phyloP scores from a whole-genome alignment of 1,284 basidiomycete species.

The Microbotryum violaceum region DNA sequence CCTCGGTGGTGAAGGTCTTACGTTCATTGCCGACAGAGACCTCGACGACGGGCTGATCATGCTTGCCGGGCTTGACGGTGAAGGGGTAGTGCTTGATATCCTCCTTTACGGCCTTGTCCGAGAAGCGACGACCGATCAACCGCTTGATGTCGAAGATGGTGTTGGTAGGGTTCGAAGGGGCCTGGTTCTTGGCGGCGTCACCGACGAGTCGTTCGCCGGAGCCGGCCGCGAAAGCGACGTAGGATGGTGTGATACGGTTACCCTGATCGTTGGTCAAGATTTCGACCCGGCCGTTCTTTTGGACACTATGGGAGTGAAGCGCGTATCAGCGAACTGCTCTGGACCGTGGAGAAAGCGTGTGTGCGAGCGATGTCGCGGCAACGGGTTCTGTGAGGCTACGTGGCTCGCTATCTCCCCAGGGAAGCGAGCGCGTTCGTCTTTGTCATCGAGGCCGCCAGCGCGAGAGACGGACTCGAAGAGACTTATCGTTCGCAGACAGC shows the following conservation, averaged over 20 bases:
- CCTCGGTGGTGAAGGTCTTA: conserved; percentile 55
- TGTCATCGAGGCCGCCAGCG: too few relatives aligned
- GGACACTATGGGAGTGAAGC: conserved; percentile 55
- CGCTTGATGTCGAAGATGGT: conserved; percentile 98
- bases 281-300: conserved; percentile 85
- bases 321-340: neutral
- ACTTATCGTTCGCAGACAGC: too few relatives aligned
- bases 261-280: conserved; percentile 97
- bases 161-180: conserved; percentile 66
- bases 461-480: too few relatives aligned
- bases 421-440: too few relatives aligned
- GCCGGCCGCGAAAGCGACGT: conserved; percentile 75
- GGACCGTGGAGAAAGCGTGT: too few relatives aligned
- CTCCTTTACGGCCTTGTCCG: conserved; percentile 66
- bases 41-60: conserved; percentile 27
- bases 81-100: conserved; percentile 74
- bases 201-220: conserved; percentile 64
- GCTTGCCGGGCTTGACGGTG: conserved; percentile 34
- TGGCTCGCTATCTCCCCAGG: too few relatives aligned
- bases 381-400: too few relatives aligned
- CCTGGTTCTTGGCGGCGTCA: conserved; percentile 56
- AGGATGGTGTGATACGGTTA: conserved; percentile 88
- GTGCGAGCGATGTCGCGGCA: too few relatives aligned
- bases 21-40: conserved; percentile 21
- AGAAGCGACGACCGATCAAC: conserved; percentile 76